Base-by-base conservation (phyloP, 805 yeast genomes). In the Starmerella stigmatis region DNA sequence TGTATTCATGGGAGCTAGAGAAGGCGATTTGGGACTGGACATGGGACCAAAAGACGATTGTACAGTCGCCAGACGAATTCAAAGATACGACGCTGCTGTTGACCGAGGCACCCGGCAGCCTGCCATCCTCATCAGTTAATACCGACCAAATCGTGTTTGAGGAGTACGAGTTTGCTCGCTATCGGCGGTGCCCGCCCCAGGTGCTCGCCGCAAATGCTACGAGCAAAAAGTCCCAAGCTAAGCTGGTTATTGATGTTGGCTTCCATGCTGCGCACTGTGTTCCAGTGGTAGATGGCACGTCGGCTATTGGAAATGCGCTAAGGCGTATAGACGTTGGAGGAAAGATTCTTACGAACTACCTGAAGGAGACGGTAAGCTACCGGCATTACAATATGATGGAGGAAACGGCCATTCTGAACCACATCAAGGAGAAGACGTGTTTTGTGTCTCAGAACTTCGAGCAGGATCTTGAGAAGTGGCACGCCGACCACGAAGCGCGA, bases 141-240 rank as follows among this genome's bases (percentile, higher is more conserved):
- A 81, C 85, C 13, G 97, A 92, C 60, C 95, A 86, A 64, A 81
- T 92, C 0, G 73, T 92, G 0, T 89, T 94, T 65, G 99, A 92
- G 62, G 97, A 92, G 58, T 92, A 80, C 58, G 94, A 85, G 3
- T 82, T 92, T 57, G 70, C 70, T 12, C 73, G 76, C 26, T 72
- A 83, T 48, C 81, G 78, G 51, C 70, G 94, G 47, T 74, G 83
- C 19, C 75, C 82, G 0, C 50, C 37, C 36, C 54, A 22, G 25
- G 33, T 49, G 2, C 42, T 45, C 1, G 55, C 51, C 8, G 46
- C 59, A 2, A 58, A 57, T 19, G 51, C 58, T 10, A 47, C 37
- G 2, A 38, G 11, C 4, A 26, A 5, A 2, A 2, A 7, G 21
- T 29, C 45, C 2, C 92, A 86, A 57, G 86, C 81, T 53, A 78